Percentiles rank a stretch among this genome's conserved stretches.
These are phyloP conservation scores for Naematelia aurantialba DNA, from an alignment of 768 basidiomycete genomes.

Conservation along the genomic window DNA sequence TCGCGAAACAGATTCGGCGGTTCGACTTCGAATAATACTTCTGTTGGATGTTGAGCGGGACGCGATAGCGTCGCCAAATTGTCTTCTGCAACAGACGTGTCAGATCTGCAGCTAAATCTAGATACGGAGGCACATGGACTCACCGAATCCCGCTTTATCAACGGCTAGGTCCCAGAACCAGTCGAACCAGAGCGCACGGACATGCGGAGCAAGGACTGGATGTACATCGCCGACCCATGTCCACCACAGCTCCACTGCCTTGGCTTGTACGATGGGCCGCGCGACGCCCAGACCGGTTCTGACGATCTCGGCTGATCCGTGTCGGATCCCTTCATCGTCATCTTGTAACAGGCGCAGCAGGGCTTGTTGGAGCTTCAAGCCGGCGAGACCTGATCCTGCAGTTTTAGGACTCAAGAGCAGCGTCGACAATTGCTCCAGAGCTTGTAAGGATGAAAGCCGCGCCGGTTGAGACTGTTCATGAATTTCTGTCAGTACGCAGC, in stretches of 20 bases:
- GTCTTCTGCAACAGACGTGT: conserved; percentile 4
- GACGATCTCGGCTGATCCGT: conserved; percentile 25
- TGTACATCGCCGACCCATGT: conserved; percentile 14
- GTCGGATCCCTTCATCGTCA: conserved; percentile 45
- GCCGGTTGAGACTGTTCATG: conserved; percentile 30
- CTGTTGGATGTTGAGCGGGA: conserved; percentile 3
- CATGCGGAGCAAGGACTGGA: not conserved
- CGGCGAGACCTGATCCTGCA: not conserved
- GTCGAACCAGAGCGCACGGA: conserved; percentile 10
- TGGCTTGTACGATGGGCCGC: conserved; percentile 16
- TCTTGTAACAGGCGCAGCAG: conserved; percentile 36
- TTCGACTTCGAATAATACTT: conserved; percentile 45
- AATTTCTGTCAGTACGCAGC: no score
- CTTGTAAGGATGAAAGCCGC: conserved; percentile 19
- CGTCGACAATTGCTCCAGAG: conserved; percentile 21
- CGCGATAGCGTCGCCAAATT: conserved; percentile 7
- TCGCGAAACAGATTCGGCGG: conserved; percentile 46
- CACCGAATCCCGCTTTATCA: conserved; percentile 17
- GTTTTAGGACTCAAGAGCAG: conserved; percentile 1
- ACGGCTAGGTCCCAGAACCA: conserved; percentile 11
- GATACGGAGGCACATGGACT: not conserved
- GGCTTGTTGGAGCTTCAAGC: conserved; percentile 17
- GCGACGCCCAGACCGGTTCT: conserved; percentile 8
- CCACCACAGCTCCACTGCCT: conserved; percentile 35
- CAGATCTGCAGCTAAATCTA: not conserved